Percentiles rank a stretch among this genome's conserved stretches.
These are phyloP conservation scores for Mycena galopus DNA, from an alignment of 768 basidiomycete species.

Conservation along the genomic window DNA sequence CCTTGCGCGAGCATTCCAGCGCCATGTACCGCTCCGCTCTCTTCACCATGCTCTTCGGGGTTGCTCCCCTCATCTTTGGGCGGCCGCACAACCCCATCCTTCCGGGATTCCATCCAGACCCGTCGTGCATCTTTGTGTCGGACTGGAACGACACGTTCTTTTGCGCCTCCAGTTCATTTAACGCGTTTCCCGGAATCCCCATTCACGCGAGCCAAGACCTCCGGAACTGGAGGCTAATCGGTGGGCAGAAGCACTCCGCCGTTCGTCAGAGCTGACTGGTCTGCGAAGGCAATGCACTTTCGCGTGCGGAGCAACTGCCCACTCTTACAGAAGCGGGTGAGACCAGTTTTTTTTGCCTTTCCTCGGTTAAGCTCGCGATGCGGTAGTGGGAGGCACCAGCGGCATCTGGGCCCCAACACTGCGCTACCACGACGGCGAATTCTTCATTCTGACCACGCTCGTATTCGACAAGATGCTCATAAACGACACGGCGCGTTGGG, in stretches of 20 bases:
- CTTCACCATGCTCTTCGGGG: neutral
- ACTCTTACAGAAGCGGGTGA: slow-evolving; percentile 30
- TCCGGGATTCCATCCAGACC: slow-evolving; percentile 49
- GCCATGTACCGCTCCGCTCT: neutral
- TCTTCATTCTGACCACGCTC: slow-evolving; percentile 44
- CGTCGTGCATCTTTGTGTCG: slow-evolving; percentile 46
- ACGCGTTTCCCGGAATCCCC: slow-evolving; percentile 51
- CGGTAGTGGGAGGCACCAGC: slow-evolving; percentile 34
- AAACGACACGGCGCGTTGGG: slow-evolving; percentile 40
- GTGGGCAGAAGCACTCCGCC: slow-evolving; percentile 19
- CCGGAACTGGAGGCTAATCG: slow-evolving; percentile 48
- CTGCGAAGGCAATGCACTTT: slow-evolving; percentile 30
- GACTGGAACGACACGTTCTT: slow-evolving; percentile 48
- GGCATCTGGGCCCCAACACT: slow-evolving; percentile 46
- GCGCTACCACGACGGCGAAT: slow-evolving; percentile 40
- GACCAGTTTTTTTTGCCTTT: neutral
- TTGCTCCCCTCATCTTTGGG: neutral
- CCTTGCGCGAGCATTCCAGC: neutral
- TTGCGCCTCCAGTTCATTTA: slow-evolving; percentile 50
- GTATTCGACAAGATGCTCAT: slow-evolving; percentile 40
- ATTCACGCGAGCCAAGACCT: slow-evolving; percentile 49
- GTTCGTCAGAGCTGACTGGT: neutral
- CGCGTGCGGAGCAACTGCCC: slow-evolving; percentile 31
- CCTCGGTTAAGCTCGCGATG: neutral
- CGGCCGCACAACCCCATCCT: slow-evolving; percentile 40